These are phyloP conservation scores for Coniella lustricola DNA, from an alignment of 2,329 filamentous ascomycete genomes.

Conservation along the genomic window DNA sequence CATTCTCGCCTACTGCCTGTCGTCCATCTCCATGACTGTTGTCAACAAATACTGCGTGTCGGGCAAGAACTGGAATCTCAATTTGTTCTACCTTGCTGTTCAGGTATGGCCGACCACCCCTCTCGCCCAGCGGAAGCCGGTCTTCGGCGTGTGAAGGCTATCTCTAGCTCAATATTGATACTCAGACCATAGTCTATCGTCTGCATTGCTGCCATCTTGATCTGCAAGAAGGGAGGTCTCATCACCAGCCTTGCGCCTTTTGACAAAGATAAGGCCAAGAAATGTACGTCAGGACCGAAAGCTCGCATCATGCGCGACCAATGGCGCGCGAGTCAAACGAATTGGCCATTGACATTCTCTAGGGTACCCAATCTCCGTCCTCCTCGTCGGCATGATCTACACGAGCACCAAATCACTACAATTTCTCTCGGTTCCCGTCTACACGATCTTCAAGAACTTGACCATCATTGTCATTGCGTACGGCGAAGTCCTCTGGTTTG, in stretches of 20 bases:
- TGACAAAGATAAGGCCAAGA: constrained; percentile 81
- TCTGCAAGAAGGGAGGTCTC: constrained; percentile 71
- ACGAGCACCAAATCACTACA: constrained; percentile 93
- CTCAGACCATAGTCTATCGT: constrained; percentile 63
- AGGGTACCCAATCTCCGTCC: constrained; percentile 95
- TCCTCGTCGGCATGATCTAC: constrained; percentile 99
- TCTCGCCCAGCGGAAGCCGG: too few relatives aligned
- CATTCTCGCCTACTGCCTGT: constrained; percentile 83
- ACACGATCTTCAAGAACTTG: constrained; percentile 99
- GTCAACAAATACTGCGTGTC: constrained; percentile 99
- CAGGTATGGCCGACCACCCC: constrained; percentile 59
- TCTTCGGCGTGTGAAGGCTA: neutral
- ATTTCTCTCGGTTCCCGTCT: constrained; percentile 94
- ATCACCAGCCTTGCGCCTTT: constrained; percentile 79
- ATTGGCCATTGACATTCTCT: constrained; percentile 12
- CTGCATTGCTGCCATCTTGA: constrained; percentile 76
- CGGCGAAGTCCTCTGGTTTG: constrained; percentile 97
- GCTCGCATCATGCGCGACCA: neutral
- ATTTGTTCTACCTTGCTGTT: constrained; percentile 87
- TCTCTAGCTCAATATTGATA: constrained; percentile 6
- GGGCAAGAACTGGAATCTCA: constrained; percentile 85
- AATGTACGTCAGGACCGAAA: constrained; percentile 55
- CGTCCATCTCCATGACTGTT: constrained; percentile 99
- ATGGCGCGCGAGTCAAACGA: neutral
- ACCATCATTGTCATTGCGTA: constrained; percentile 99